A percentile compares a stretch with the other conserved stretches of the same genome.
phyloP scores from a whole-genome alignment of 352 stramenopile species.

The Blastocystis sp. region DNA sequence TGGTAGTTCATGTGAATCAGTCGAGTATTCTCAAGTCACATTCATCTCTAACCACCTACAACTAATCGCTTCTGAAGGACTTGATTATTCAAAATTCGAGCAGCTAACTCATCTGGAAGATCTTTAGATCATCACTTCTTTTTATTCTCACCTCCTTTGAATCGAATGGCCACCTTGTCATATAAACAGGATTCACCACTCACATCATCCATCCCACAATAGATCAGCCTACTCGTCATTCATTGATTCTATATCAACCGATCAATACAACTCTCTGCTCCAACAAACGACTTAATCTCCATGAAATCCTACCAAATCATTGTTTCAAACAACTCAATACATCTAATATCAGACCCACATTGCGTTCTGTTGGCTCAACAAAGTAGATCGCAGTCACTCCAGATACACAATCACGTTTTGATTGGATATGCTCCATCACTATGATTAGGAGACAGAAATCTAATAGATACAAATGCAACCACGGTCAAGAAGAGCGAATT shows the following conservation, averaged over 20 bases:
- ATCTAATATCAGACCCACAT: constrained; percentile 14
- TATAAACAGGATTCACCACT: constrained; percentile 32
- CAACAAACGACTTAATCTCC: constrained; percentile 52
- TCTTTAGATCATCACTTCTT: background rate
- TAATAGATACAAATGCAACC: background rate
- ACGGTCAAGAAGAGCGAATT: constrained; percentile 20
- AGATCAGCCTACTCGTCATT: constrained; percentile 13
- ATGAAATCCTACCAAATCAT: constrained; percentile 1
- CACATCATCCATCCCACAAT: constrained; percentile 30
- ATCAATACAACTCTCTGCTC: constrained; percentile 43
- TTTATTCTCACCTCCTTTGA: constrained; percentile 18
- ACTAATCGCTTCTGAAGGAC: constrained; percentile 10
- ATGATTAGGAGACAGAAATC: background rate
- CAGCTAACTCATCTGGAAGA: background rate
- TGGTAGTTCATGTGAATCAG: constrained; percentile 45
- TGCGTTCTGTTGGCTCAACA: background rate
- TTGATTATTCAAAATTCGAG: background rate
- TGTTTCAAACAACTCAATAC: background rate
- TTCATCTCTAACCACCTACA: background rate
- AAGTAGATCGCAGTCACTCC: constrained; percentile 27
- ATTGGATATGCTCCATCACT: constrained; percentile 35
- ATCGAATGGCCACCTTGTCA: constrained; percentile 3
- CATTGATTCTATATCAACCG: background rate
- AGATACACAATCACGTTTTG: constrained; percentile 15
- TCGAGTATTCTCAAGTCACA: background rate